Evolutionary conservation across 139 green algal species (phyloP), one percentile per base, ranked within the genome.

Genomic region (Chlamydomonas schloesseri): DNA sequence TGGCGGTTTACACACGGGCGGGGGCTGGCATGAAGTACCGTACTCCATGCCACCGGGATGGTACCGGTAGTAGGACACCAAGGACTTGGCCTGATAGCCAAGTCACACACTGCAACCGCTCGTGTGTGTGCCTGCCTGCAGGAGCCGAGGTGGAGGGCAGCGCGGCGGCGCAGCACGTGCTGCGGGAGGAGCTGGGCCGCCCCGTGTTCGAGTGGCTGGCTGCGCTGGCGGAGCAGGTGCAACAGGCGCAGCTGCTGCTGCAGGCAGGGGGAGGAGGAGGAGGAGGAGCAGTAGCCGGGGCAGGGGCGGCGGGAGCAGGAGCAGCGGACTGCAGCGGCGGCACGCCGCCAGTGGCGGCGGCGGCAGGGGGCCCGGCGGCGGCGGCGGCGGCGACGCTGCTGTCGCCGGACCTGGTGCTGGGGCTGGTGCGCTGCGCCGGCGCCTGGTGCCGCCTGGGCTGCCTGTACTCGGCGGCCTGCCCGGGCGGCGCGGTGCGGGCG

Each of bases 371-470:
- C n/a, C n/a, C n/a, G n/a, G n/a, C n/a, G n/a, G n/a, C n/a, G n/a
- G n/a, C 21, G 24, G 42, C 23, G 10, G 28, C 71, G 13, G 3
- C 37, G 24, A 6, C 20, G 11, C 71, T 23, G 4, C 28, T 15
- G 53, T 13, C 10, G 60, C 60, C 11, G 60, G 31, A 62, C 15
- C 26, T 74, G 64, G 64, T 55, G 36, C 50, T 80, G 8, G 34
- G 18, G 20, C n/a, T 90, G 53, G 37, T 85, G 14, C 33, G 46
- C 29, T 90, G 87, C 42, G 50, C 74, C 0, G 73, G 42, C 57
- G 87, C 81, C 64, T 90, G 87, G 87, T 75, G 83, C 33, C 67
- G 70, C 34, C 57, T 90, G 37, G 87, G 87, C 73, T 79, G 72
- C 81, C 28, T 90, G 81, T 72, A 88, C 55, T 55, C 31, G 11